A percentile compares a stretch with the other conserved stretches of the same genome.
Evolutionary conservation across 345 rosid species (phyloP).

Genomic region (Raphanus raphanistrum): DNA sequence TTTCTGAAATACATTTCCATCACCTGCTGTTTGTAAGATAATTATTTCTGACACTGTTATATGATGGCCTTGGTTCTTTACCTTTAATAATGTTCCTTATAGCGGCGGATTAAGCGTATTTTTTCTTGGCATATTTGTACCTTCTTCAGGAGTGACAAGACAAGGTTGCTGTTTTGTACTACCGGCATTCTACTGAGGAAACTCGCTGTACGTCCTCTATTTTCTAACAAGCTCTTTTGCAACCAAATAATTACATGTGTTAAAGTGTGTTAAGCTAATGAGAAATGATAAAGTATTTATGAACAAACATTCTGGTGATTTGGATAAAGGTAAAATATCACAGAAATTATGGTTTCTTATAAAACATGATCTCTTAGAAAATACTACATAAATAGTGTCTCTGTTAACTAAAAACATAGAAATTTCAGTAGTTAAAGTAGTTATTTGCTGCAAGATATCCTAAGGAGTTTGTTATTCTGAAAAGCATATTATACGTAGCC

Average conservation of each 20-base stretch:
- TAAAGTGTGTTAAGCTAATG: constrained; percentile 13
- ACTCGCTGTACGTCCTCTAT: constrained; percentile 57
- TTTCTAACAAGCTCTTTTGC: constrained; percentile 3
- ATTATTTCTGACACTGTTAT: constrained; percentile 4
- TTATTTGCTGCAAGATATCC: constrained; percentile 9
- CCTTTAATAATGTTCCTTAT: neutral
- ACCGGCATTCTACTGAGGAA: constrained; percentile 91
- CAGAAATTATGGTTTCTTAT: neutral
- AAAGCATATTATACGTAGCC: neutral
- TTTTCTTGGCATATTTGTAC: constrained; percentile 22
- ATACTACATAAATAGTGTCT: neutral
- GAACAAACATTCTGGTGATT: constrained; percentile 8
- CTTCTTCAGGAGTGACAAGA: constrained; percentile 73
- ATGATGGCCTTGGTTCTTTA: neutral
- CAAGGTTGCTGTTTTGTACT: constrained; percentile 90
- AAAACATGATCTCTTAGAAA: constrained; percentile 12
- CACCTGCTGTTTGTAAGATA: constrained; percentile 5
- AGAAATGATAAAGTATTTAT: constrained; percentile 1
- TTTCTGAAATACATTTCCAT: neutral
- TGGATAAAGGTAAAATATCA: neutral
- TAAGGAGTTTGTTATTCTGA: constrained; percentile 6
- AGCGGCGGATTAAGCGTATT: constrained; percentile 8
- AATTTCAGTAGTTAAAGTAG: constrained; percentile 2
- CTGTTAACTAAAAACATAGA: neutral
- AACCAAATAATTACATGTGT: neutral